phyloP scores from a whole-genome alignment of 1,284 basidiomycete species.

The Sanghuangporus sanghuang region DNA sequence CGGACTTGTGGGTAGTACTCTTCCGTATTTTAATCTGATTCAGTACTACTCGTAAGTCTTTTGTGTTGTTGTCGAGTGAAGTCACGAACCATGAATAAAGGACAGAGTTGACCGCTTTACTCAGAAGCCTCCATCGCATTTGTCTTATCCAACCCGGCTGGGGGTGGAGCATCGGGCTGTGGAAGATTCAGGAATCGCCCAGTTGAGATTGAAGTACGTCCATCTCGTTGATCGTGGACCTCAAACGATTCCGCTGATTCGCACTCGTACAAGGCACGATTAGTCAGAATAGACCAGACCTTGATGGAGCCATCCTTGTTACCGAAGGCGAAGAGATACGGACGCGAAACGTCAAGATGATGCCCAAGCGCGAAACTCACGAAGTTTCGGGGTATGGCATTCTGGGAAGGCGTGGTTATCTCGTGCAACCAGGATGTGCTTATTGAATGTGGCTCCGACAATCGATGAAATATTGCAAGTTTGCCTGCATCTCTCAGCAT shows the following conservation, averaged over 20 bases:
- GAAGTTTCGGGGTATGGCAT: neutral
- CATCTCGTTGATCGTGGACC: neutral
- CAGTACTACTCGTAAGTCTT: too few species aligned
- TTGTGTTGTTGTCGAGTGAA: too few species aligned
- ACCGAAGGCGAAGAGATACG: constrained; percentile 3
- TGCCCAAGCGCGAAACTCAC: neutral
- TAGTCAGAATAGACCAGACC: constrained; percentile 1
- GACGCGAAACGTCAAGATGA: neutral
- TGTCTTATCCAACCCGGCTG: too few species aligned
- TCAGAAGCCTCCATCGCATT: too few species aligned
- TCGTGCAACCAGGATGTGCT: neutral
- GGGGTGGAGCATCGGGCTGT: neutral
- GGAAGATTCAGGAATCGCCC: neutral
- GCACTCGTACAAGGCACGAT: neutral
- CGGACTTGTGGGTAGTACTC: too few species aligned
- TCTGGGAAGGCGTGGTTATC: neutral
- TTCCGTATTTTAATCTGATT: too few species aligned
- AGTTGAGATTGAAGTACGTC: neutral
- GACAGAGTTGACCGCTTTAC: too few species aligned
- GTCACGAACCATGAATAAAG: too few species aligned
- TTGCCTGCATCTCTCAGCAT: too few species aligned
- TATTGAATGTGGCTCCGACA: too few species aligned
- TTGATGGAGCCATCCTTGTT: neutral
- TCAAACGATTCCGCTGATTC: neutral
- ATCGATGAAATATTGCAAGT: too few species aligned